Base-by-base conservation (phyloP, 768 basidiomycete species). In the Amanita thiersii region DNA sequence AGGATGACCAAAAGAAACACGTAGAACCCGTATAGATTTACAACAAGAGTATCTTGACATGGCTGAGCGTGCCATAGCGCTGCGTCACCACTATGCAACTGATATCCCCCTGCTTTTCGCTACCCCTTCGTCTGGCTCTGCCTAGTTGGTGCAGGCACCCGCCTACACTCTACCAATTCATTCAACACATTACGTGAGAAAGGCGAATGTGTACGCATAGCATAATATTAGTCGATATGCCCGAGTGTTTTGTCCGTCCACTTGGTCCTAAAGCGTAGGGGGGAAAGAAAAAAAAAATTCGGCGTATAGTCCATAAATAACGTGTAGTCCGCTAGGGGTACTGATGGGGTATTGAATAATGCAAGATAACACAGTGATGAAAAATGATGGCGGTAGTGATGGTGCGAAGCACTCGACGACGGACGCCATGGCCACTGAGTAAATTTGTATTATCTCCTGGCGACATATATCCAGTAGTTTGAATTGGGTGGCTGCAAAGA, bases 381-480 rank as follows among this genome's bases (percentile, higher is more conserved):
- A 33, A 17, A 33, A 17, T 5, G 32, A 33, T 12, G 18, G n/a
- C n/a, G 6, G 32, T 5, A 33, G 32, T 14, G 32, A 33, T 6
- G 5, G n/a, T 5, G n/a, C 6, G 5, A 17, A 33, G 32, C 32
- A 17, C 32, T 33, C 32, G n/a, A 14, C 32, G n/a, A 33, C n/a
- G 18, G n/a, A n/a, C 6, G 32, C n/a, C n/a, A n/a, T 14, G 19
- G 33, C 7, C 15, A 35, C 33, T 9, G 33, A 35, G 7, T 20
- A 17, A 14, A 35, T 35, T 6, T 15, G 17, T 7, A 41, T 51
- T 40, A 74, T 63, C 72, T 61, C 49, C 70, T 64, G 4, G 65
- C 68, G 30, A 74, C 49, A 49, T 68, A 70, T 58, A 67, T 52
- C 72, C 72, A 74, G 55, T 68, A 74, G 18, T 47, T 34, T 19